These are phyloP conservation scores for Xylaria sp. DNA, from an alignment of 2,329 filamentous ascomycete species.

Conservation along the genomic window DNA sequence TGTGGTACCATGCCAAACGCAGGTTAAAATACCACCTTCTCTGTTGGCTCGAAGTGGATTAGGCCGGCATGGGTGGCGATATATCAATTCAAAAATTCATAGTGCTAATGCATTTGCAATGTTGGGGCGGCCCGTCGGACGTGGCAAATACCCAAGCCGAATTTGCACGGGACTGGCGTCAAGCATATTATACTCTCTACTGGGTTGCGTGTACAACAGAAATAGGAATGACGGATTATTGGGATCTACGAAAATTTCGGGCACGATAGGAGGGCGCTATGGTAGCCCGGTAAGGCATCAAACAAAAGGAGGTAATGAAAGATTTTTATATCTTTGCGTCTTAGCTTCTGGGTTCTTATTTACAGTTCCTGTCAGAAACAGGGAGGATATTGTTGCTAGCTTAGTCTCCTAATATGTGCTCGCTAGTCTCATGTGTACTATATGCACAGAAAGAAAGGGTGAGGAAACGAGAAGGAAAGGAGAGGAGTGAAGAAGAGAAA, in stretches of 20 bases:
- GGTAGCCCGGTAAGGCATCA: too few relatives aligned
- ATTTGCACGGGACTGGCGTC: not conserved
- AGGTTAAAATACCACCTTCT: constrained; percentile 16
- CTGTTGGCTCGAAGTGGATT: constrained; percentile 5
- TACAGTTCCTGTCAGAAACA: not conserved
- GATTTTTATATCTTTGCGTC: not conserved
- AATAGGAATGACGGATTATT: constrained; percentile 1
- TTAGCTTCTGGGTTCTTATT: not conserved
- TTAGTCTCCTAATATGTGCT: not conserved
- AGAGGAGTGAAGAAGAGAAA: not conserved
- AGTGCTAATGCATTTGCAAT: not conserved
- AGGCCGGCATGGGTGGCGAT: not conserved
- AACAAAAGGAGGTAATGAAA: not conserved
- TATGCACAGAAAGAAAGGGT: not conserved
- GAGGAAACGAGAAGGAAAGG: not conserved
- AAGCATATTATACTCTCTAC: constrained; percentile 5
- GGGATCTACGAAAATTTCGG: constrained; percentile 5
- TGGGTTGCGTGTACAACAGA: constrained; percentile 1
- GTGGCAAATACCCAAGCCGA: not conserved
- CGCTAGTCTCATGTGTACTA: not conserved
- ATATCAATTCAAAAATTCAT: not conserved
- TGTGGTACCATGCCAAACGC: not conserved
- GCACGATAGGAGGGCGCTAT: not conserved
- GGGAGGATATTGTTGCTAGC: not conserved
- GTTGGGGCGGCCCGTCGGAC: not conserved